Evolutionary conservation across 805 yeast species (phyloP), one percentile per base, ranked within the genome.

Genomic region (Ogataea trehalophila): DNA sequence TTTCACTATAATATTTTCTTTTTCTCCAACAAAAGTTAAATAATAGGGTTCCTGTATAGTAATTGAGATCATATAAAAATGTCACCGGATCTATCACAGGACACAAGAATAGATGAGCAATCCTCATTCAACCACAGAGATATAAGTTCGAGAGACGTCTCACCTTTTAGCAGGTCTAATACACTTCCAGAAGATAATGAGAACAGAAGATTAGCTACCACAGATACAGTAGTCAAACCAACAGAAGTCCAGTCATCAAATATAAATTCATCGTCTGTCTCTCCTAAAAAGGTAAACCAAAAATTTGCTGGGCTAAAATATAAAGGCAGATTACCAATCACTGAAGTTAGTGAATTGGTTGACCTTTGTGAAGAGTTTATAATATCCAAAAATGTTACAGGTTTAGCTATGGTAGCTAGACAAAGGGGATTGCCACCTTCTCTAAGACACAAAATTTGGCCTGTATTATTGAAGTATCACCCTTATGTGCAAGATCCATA

Each of bases 351-450:
- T 1, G 79, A 76, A 40, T 61, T 82, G 16, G 73, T 83, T 40
- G 72, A 73, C 22, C 69, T 81, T 22, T 80, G 87, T 53, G 73
- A 79, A 39, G 68, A 72, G 39, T 81, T 80, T 56, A 64, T 90
- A 5, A 70, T 68, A 42, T 71, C 73, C 16, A 79, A 78, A 48
- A 86, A 91, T 59, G 83, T 83, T 48, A 81, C 83, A 42, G 87
- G 90, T 0, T 67, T 91, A 41, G 95, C 97, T 1, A 71, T 80
- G 53, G 66, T 91, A 6, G 92, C 96, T 5, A 75, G 96, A 52
- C 90, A 84, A 54, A 72, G 81, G 47, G 97, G 98, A 3, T 72
- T 90, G 26, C 97, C 97, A 1, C 92, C 95, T 1, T 76, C 81
- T 47, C 70, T 89, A 45, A 74, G 98, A 50, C 81, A 80, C 54